phyloP scores from a whole-genome alignment of 2,329 filamentous ascomycete genomes.

The Phoma sp. region DNA sequence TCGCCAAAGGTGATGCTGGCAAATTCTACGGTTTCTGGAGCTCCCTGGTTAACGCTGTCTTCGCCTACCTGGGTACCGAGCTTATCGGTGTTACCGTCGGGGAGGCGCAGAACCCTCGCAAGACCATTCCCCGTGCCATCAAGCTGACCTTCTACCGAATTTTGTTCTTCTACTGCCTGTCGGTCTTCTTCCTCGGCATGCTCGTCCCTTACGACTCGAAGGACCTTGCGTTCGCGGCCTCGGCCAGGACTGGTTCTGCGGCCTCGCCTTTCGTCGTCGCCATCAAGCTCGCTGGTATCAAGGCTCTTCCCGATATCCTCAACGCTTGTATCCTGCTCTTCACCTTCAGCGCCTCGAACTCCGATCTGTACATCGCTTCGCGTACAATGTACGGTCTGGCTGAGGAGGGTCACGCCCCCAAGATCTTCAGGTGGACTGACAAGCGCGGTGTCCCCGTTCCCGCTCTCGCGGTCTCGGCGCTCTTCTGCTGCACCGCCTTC shows the following conservation, averaged over 20 bases:
- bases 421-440: conserved; percentile 74
- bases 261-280: conserved; percentile 79
- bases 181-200: conserved; percentile 77
- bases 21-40: conserved; percentile 63
- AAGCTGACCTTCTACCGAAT: conserved; percentile 83
- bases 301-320: conserved; percentile 68
- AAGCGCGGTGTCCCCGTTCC: conserved; percentile 72
- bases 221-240: conserved; percentile 65
- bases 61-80: conserved; percentile 75
- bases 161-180: conserved; percentile 77
- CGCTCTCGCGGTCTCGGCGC: conserved; percentile 65
- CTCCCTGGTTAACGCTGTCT: conserved; percentile 76
- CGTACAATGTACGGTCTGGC: conserved; percentile 76
- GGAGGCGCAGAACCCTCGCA: conserved; percentile 79
- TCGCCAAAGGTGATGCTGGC: conserved; percentile 41
- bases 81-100: conserved; percentile 79
- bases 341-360: conserved; percentile 78
- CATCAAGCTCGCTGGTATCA: conserved; percentile 68
- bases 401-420: conserved; percentile 72
- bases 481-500: conserved; percentile 71
- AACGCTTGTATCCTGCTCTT: conserved; percentile 78
- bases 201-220: conserved; percentile 73
- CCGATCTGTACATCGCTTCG: conserved; percentile 76
- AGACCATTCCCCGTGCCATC: conserved; percentile 73
- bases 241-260: conserved; percentile 50